These are phyloP conservation scores for Talaromyces marneffei DNA, from an alignment of 2,329 filamentous ascomycete genomes.

Conservation along the genomic window DNA sequence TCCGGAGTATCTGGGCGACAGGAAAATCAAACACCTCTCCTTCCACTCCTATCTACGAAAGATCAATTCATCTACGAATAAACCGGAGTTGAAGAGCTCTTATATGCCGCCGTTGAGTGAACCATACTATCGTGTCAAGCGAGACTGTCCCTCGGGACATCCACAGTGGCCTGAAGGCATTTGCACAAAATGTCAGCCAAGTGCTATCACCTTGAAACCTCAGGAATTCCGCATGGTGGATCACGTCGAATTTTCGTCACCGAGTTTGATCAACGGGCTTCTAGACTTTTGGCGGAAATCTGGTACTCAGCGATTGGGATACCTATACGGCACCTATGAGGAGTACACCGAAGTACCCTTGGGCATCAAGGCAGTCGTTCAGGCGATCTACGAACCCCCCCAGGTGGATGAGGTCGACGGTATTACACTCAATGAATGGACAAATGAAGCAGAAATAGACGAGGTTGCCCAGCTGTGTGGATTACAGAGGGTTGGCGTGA, in stretches of 20 bases:
- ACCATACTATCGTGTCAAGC: conserved; percentile 83
- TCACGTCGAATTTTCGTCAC: conserved; percentile 90
- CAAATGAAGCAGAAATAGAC: conserved; percentile 75
- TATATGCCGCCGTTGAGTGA: conserved; percentile 94
- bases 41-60: conserved; percentile 94
- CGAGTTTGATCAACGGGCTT: conserved; percentile 78
- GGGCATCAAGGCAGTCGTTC: conserved; percentile 89
- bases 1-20: conserved; percentile 78
- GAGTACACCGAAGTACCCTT: conserved; percentile 91
- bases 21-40: conserved; percentile 97
- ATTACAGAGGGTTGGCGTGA: conserved; percentile 80
- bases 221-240: conserved; percentile 96
- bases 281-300: conserved; percentile 88
- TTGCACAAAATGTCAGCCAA: conserved; percentile 96
- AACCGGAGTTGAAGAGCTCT: conserved; percentile 84
- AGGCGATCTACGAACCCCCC: conserved; percentile 94
- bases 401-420: conserved; percentile 86
- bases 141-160: conserved; percentile 87
- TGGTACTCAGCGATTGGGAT: conserved; percentile 77
- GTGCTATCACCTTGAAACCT: conserved; percentile 89
- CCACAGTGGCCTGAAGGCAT: conserved; percentile 93
- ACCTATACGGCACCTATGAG: conserved; percentile 82
- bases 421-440: conserved; percentile 76
- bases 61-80: conserved; percentile 93
- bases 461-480: conserved; percentile 76